Evolutionary conservation across 2,329 filamentous ascomycete species (phyloP).

Genomic region (Nemania abortiva): DNA sequence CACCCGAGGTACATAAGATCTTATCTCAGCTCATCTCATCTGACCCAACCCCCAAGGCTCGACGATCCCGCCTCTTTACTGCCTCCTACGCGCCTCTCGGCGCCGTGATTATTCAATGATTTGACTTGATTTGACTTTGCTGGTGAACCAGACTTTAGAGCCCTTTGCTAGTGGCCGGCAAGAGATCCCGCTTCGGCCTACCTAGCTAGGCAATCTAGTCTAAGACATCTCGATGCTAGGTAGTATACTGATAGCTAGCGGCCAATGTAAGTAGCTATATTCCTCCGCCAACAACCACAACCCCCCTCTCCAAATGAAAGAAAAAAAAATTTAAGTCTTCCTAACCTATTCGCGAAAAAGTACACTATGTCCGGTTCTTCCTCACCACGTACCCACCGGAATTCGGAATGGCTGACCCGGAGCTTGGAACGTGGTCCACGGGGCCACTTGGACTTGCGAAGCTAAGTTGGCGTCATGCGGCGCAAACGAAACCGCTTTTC

Average conservation of each 20-base stretch:
- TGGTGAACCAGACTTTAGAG: slow-evolving; percentile 15
- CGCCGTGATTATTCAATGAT: neutral
- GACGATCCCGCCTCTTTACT: slow-evolving; percentile 34
- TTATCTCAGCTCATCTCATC: slow-evolving; percentile 39
- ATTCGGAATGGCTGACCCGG: slow-evolving; percentile 36
- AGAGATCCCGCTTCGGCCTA: slow-evolving; percentile 18
- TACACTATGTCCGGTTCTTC: slow-evolving; percentile 16
- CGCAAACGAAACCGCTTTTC: slow-evolving; percentile 28
- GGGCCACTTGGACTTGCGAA: slow-evolving; percentile 23
- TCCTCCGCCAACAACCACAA: slow-evolving; percentile 9
- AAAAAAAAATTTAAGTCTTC: neutral
- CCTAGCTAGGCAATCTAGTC: slow-evolving; percentile 6
- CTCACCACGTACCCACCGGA: slow-evolving; percentile 29
- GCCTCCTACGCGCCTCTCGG: neutral
- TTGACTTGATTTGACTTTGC: neutral
- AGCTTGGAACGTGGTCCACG: slow-evolving; percentile 23
- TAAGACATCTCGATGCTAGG: slow-evolving; percentile 1
- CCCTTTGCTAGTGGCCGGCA: slow-evolving; percentile 14
- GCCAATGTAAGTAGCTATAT: neutral
- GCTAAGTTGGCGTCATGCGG: slow-evolving; percentile 29
- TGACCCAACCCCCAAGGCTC: neutral
- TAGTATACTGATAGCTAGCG: neutral
- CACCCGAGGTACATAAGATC: slow-evolving; percentile 20
- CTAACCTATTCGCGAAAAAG: neutral
- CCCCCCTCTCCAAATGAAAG: slow-evolving; percentile 9